These are phyloP conservation scores for Rheum nobile DNA, from an alignment of 148 eudicot species.

Conservation along the genomic window DNA sequence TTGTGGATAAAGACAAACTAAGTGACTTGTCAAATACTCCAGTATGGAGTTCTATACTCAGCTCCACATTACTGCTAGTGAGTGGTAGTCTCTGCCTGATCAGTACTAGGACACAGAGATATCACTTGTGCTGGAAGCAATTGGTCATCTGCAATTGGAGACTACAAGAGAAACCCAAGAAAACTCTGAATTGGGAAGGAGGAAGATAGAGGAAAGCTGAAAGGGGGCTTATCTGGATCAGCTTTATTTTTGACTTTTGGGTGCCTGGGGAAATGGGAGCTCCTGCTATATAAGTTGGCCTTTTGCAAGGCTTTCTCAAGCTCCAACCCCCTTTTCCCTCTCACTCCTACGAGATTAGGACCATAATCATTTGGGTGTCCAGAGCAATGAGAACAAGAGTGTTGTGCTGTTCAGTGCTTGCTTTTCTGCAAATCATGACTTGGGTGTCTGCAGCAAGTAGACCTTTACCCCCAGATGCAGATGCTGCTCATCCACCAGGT, in stretches of 20 bases:
- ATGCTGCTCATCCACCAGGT: constrained; percentile 3
- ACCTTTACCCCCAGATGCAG: constrained; percentile 25
- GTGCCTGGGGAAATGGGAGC: constrained; percentile 26
- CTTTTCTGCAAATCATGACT: constrained; percentile 29
- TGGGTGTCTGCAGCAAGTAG: constrained; percentile 47
- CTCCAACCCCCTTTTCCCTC: background rate
- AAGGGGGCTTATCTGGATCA: background rate
- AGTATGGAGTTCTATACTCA: background rate
- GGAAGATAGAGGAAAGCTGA: background rate
- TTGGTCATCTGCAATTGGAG: background rate
- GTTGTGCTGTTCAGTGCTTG: constrained; percentile 17
- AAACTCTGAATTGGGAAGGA: constrained; percentile 6
- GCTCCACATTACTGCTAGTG: background rate
- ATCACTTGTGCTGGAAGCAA: constrained; percentile 57
- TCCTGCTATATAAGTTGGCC: background rate
- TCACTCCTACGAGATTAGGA: constrained; percentile 3
- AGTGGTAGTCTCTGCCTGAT: background rate
- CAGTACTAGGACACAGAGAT: constrained; percentile 8
- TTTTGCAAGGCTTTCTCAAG: background rate
- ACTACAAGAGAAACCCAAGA: constrained; percentile 19
- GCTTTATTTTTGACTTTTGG: constrained; percentile 4
- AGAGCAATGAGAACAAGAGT: constrained; percentile 21
- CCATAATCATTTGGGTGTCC: constrained; percentile 20
- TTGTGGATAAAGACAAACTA: background rate
- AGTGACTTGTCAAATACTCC: constrained; percentile 32